These are phyloP conservation scores for Salpingoeca rosetta DNA, from an alignment of 78 protist genomes.

Conservation along the genomic window DNA sequence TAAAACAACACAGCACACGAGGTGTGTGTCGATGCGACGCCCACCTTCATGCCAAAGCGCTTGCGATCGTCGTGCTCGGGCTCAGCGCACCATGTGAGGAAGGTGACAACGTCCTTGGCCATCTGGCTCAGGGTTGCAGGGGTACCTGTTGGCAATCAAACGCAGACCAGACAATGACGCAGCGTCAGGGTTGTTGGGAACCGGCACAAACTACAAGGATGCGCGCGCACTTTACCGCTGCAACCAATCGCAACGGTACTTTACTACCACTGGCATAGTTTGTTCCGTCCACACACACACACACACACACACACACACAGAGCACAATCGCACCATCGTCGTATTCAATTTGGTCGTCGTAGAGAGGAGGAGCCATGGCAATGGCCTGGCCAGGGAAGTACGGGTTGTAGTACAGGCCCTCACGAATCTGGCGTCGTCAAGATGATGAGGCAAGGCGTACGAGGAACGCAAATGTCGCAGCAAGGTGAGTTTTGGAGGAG, in stretches of 20 bases:
- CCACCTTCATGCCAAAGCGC: slow-evolving; percentile 46
- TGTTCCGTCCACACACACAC: too few species aligned
- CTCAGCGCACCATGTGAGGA: slow-evolving; percentile 77
- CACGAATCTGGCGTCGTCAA: slow-evolving; percentile 38
- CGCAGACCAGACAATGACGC: too few species aligned
- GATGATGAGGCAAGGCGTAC: too few species aligned
- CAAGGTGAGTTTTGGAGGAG: too few species aligned
- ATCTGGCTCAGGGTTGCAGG: slow-evolving; percentile 70
- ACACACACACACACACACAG: neutral
- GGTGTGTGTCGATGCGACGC: too few species aligned
- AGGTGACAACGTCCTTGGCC: slow-evolving; percentile 79
- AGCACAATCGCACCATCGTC: slow-evolving; percentile 57
- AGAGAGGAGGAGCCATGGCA: slow-evolving; percentile 67
- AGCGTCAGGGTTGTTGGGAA: too few species aligned
- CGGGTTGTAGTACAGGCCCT: slow-evolving; percentile 74
- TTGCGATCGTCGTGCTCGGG: slow-evolving; percentile 70
- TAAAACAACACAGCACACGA: neutral
- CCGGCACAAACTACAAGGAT: too few species aligned
- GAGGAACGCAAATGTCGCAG: too few species aligned
- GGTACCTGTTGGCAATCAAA: slow-evolving; percentile 42
- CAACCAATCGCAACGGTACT: neutral
- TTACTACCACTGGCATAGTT: neutral
- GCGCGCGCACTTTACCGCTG: too few species aligned
- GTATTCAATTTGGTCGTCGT: slow-evolving; percentile 58
- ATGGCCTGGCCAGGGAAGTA: slow-evolving; percentile 83